Evolutionary conservation across 1,284 basidiomycete genomes (phyloP).

Genomic region (Ganoderma leucocontextum): DNA sequence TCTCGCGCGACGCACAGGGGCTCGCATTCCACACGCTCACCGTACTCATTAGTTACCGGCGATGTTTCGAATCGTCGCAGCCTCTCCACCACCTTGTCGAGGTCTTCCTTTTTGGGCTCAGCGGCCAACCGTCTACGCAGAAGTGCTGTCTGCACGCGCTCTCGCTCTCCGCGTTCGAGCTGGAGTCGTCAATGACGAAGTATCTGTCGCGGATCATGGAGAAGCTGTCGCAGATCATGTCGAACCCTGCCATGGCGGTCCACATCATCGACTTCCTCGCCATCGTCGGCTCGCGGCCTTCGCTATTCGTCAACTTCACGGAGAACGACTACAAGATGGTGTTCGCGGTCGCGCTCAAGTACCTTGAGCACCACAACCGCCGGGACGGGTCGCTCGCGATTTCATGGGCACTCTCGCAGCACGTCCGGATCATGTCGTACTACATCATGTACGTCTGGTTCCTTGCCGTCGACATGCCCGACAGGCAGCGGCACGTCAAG

Average conservation of each 20-base stretch:
- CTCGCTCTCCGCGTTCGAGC: constrained; percentile 89
- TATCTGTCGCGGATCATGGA: constrained; percentile 85
- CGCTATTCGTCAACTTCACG: constrained; percentile 92
- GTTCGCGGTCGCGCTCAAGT: constrained; percentile 95
- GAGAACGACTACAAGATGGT: constrained; percentile 94
- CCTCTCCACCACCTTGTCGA: constrained; percentile 79
- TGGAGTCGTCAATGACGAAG: constrained; percentile 86
- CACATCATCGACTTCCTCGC: constrained; percentile 95
- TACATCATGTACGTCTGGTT: constrained; percentile 97
- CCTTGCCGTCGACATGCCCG: constrained; percentile 86
- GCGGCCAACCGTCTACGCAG: constrained; percentile 81
- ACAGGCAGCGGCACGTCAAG: constrained; percentile 84
- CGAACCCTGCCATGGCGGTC: constrained; percentile 91
- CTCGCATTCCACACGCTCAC: constrained; percentile 90
- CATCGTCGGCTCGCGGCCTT: constrained; percentile 84
- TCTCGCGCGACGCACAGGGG: constrained; percentile 86
- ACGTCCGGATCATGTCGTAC: constrained; percentile 94
- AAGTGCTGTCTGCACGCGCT: constrained; percentile 94
- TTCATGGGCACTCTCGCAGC: constrained; percentile 93
- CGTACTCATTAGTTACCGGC: constrained; percentile 89
- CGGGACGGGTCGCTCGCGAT: constrained; percentile 65
- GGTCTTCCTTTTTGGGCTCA: constrained; percentile 86
- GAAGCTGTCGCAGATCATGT: constrained; percentile 94
- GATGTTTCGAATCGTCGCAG: constrained; percentile 77
- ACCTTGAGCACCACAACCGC: constrained; percentile 91